Evolutionary conservation across 78 protist genomes (phyloP).

Genomic region (Polysphondylium violaceum): DNA sequence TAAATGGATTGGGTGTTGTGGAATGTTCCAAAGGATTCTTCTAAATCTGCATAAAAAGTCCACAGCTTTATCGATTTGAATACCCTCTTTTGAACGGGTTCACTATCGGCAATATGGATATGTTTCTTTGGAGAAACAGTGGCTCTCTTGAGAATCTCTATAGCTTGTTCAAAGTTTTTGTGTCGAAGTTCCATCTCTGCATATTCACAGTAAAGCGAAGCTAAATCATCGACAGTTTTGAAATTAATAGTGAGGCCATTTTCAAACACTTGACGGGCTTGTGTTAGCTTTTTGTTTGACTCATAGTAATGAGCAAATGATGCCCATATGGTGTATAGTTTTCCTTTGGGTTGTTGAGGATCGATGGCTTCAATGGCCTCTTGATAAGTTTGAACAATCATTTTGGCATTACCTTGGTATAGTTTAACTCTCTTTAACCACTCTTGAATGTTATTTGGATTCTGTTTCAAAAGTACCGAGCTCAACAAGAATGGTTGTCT

Average conservation of each 20-base stretch:
- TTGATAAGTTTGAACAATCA: conserved; percentile 82
- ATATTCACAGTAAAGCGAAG: conserved; percentile 93
- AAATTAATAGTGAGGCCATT: conserved; percentile 61
- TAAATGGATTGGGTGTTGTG: conserved; percentile 63
- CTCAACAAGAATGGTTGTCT: conserved; percentile 91
- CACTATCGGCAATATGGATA: conserved; percentile 15
- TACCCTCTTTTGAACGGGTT: conserved; percentile 89
- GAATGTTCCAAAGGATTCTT: conserved; percentile 94
- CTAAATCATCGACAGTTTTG: conserved; percentile 90
- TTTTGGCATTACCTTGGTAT: conserved; percentile 52
- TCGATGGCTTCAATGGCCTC: conserved; percentile 88
- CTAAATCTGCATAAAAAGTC: conserved; percentile 96
- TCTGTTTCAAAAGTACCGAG: conserved; percentile 93
- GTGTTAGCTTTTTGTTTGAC: conserved; percentile 75
- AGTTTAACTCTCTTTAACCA: conserved; percentile 96
- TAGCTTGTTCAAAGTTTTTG: conserved; percentile 40
- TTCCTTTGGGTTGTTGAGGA: conserved; percentile 88
- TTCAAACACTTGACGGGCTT: conserved; percentile 86
- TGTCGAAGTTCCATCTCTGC: conserved; percentile 96
- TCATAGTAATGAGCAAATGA: conserved; percentile 86
- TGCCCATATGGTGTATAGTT: conserved; percentile 86
- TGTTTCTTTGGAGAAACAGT: conserved; percentile 51
- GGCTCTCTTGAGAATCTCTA: conserved; percentile 61
- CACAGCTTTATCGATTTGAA: conserved; percentile 91
- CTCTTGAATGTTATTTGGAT: conserved; percentile 97